Percentiles rank a stretch among this genome's conserved stretches.
Evolutionary conservation across 2,329 filamentous ascomycete species (phyloP).

Genomic region (Claviceps fusiformis): DNA sequence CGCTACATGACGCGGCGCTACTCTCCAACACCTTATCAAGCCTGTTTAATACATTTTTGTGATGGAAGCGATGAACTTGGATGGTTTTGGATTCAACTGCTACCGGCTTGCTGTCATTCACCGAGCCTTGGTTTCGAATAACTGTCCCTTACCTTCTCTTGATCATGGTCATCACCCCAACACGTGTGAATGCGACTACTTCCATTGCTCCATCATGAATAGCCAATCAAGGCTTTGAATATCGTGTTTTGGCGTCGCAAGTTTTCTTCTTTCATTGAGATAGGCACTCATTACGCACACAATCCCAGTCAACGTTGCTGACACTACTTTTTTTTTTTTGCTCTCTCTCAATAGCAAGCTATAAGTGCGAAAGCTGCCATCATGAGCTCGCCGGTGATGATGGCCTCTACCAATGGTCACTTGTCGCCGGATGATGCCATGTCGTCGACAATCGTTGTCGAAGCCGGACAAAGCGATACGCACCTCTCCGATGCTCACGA

Average conservation of each 20-base stretch:
- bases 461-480: slow-evolving; percentile 39
- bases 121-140: slow-evolving; percentile 24
- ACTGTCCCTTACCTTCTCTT: slow-evolving; percentile 29
- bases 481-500: slow-evolving; percentile 63
- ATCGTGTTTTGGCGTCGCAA: slow-evolving; percentile 17
- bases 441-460: slow-evolving; percentile 24
- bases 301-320: slow-evolving; percentile 15
- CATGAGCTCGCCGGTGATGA: slow-evolving; percentile 50
- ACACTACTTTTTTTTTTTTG: slow-evolving; percentile 16
- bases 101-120: slow-evolving; percentile 10
- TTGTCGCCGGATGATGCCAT: slow-evolving; percentile 38
- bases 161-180: slow-evolving; percentile 31
- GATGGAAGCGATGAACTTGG: slow-evolving; percentile 23
- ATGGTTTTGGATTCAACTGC: slow-evolving; percentile 18
- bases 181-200: slow-evolving; percentile 30
- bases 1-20: slow-evolving; percentile 22
- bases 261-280: slow-evolving; percentile 10
- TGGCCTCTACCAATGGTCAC: slow-evolving; percentile 54
- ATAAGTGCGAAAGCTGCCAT: slow-evolving; percentile 47
- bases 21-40: slow-evolving; percentile 13
- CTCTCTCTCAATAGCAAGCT: slow-evolving; percentile 29
- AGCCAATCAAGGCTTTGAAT: slow-evolving; percentile 7
- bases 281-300: slow-evolving; percentile 8
- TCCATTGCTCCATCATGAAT: slow-evolving; percentile 19
- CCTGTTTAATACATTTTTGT: slow-evolving; percentile 13